Evolutionary conservation across 257 asterid genomes (phyloP), one percentile per base, ranked within the genome.

Genomic region (Forsythia suspensa): DNA sequence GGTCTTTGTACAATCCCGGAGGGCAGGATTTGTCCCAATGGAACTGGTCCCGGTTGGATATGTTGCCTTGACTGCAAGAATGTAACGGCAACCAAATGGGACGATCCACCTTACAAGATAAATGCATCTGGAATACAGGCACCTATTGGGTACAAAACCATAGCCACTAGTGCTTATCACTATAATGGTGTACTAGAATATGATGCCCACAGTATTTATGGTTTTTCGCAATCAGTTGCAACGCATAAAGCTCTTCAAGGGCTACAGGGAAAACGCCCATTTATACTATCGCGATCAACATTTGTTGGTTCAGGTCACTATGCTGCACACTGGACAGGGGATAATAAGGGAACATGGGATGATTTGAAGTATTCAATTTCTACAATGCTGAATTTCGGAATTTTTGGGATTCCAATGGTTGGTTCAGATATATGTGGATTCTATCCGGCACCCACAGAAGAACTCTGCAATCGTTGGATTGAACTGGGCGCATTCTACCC

Each of bases 401-500:
- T 96, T 12, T 96, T 92, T 85, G 98, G 99, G 1, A 90, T 94
- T 40, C 98, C 99, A 0, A 96, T 96, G 99, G 99, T 96, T 10
- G 99, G 99, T 42, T 88, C 99, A 5, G 99, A 96, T 77, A 96
- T 96, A 55, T 96, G 97, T 80, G 98, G 99, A 39, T 96, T 96
- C 80, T 96, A 94, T 82, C 97, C 97, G 0, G 89, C 92, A 0
- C 97, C 97, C 1, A 88, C 94, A 0, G 98, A 96, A 72, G 99
- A 94, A 85, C 95, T 96, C 7, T 96, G 97, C 88, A 96, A 96
- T 86, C 94, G 98, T 44, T 96, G 98, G 99, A 96, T 96, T 61
- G 97, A 96, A 78, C 71, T 94, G 2, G 99, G 98, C 0, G 99
- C 99, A 0, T 96, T 96, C 84, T 94, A 94, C 81, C 98, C 99